Conservation (phyloP, 495 filamentous ascomycete species). For the Filosporella fistucella region DNA sequence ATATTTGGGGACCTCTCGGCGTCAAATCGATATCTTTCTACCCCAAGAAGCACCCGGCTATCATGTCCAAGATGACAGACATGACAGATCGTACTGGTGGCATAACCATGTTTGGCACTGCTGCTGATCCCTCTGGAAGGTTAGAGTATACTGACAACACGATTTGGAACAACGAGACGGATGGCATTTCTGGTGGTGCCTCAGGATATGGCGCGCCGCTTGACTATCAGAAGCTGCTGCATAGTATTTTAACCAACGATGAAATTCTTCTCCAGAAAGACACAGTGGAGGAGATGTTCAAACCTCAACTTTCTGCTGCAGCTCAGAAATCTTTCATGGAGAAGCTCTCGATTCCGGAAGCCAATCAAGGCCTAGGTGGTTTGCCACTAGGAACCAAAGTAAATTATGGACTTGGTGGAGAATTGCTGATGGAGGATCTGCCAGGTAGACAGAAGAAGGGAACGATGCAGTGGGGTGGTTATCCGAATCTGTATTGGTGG, state of each 20-base stretch:
- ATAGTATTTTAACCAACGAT: constrained; percentile 36
- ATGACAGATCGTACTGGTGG: constrained; percentile 25
- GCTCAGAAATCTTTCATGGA: not conserved
- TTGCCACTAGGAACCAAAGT: constrained; percentile 17
- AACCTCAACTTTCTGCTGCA: constrained; percentile 24
- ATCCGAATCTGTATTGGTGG: constrained; percentile 18
- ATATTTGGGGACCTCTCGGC: constrained; percentile 52
- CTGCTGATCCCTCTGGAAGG: constrained; percentile 17
- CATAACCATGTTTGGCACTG: not conserved
- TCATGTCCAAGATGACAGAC: constrained; percentile 29
- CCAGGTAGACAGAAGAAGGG: constrained; percentile 23
- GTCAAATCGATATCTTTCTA: constrained; percentile 48
- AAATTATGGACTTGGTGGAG: constrained; percentile 30
- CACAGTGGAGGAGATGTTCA: constrained; percentile 41
- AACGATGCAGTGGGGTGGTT: constrained; percentile 14
- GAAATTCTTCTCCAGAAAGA: constrained; percentile 35
- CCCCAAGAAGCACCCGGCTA: constrained; percentile 32
- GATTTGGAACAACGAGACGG: not conserved
- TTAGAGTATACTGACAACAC: constrained; percentile 27
- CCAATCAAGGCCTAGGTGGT: constrained; percentile 2
- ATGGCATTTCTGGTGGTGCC: constrained; percentile 35
- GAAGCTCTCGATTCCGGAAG: constrained; percentile 2
- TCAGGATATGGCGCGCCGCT: constrained; percentile 32
- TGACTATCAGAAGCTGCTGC: constrained; percentile 40
- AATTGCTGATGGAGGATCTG: constrained; percentile 24